Evolutionary conservation across 169 alveolate species (phyloP).

Genomic region (Toxoplasma gondii): DNA sequence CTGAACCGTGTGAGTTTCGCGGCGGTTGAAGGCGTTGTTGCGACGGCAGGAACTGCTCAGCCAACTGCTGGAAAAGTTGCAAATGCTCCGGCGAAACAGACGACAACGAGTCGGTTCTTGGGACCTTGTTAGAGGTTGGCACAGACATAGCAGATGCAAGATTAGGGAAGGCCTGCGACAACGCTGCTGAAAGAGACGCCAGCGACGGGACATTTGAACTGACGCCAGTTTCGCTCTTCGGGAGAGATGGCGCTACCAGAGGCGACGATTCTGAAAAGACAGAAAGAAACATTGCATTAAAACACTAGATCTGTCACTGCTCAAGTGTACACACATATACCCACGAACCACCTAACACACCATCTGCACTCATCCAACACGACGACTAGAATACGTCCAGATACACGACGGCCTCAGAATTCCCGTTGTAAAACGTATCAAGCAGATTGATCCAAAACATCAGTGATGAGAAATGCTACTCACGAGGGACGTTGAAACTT

Average conservation of each 20-base stretch:
- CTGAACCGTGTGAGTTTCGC: not conserved
- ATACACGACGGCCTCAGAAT: no score
- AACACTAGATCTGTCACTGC: no score
- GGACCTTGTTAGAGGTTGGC: not conserved
- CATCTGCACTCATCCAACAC: no score
- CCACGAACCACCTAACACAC: no score
- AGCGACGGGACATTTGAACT: not conserved
- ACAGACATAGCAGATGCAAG: not conserved
- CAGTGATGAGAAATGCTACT: no score
- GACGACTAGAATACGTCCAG: no score
- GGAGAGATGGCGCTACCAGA: not conserved
- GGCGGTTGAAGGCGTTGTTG: not conserved
- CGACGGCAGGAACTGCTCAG: not conserved
- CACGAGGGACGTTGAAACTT: no score
- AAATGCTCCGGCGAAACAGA: not conserved
- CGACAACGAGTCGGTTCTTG: not conserved
- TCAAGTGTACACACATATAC: no score
- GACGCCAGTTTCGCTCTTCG: not conserved
- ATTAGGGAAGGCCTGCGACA: constrained; percentile 20
- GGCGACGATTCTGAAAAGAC: not conserved
- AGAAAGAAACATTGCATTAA: no score
- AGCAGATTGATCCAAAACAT: no score
- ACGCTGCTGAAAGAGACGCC: not conserved
- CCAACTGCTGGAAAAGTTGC: constrained; percentile 11
- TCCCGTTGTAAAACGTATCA: no score